Evolutionary conservation across 768 basidiomycete genomes (phyloP), one percentile per base, ranked within the genome.

Genomic region (Pleurotus sapidus): DNA sequence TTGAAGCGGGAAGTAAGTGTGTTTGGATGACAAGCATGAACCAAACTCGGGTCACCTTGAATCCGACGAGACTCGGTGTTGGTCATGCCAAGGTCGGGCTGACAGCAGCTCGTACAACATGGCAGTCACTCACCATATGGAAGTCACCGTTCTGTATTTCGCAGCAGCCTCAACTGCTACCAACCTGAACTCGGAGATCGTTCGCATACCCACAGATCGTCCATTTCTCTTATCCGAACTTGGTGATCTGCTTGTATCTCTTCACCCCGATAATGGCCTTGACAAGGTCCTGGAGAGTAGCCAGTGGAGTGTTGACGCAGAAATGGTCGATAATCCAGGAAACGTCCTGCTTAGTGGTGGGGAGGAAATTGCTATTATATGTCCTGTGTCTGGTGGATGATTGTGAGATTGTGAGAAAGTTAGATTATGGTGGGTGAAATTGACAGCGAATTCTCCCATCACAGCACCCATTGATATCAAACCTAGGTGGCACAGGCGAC

Each of bases 341-440:
- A 59, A 60, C 0, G 71, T 82, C 17, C 57, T 72, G 11, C 68
- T 93, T 46, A 77, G 69, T 46, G 88, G 88, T 9, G 90, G 89
- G 18, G 89, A 93, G 68, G 87, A 89, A 63, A 82, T 92, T 6
- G 89, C 86, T 12, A 78, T 93, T 23, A 93, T 93, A 43, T 88
- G 87, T 61, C 91, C 89, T 7, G 90, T 93, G 0, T 90, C 88
- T 53, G 91, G 92, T 4, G 91, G 91, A 30, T 91, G 69, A 71
- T 34, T 45, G 23, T n/a, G 34, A 27, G 55, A 27, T 50, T 56
- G 47, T 57, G 57, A 27, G 65, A 59, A 23, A 61, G 62, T 55
- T 43, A 34, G 40, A 51, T 47, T 17, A 34, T 25, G 23, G 48
- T 25, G 23, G 48, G 30, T 49, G 24, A 17, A 34, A 24, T 17